phyloP scores from a whole-genome alignment of 2,329 filamentous ascomycete genomes.

The Aspergillus candidus region DNA sequence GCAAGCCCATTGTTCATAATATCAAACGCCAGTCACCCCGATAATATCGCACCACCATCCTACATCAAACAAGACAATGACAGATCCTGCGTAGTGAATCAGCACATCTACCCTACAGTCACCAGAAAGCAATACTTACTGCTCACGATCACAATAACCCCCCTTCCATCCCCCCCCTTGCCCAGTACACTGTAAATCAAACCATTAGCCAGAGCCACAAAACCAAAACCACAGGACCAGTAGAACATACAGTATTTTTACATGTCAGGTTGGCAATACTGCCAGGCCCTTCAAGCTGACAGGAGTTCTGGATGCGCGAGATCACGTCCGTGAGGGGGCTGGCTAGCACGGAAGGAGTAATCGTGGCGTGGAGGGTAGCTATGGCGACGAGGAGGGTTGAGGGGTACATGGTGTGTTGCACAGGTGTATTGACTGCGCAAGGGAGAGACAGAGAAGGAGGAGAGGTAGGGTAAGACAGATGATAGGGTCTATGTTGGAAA shows the following conservation, averaged over 20 bases:
- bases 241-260: slow-evolving; percentile 7
- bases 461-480: too few relatives aligned
- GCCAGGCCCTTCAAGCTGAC: slow-evolving; percentile 7
- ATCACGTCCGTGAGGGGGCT: slow-evolving; percentile 4
- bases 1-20: too few relatives aligned
- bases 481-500: too few relatives aligned
- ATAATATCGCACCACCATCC: too few relatives aligned
- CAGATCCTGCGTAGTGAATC: too few relatives aligned
- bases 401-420: not conserved
- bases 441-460: too few relatives aligned
- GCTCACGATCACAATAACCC: slow-evolving; percentile 11
- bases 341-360: not conserved
- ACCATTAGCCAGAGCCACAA: not conserved
- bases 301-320: slow-evolving; percentile 5
- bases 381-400: not conserved
- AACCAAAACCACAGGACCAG: too few relatives aligned
- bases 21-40: too few relatives aligned
- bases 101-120: too few relatives aligned
- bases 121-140: slow-evolving; percentile 3
- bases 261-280: slow-evolving; percentile 10
- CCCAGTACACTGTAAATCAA: slow-evolving; percentile 5
- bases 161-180: slow-evolving; percentile 13
- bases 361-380: not conserved
- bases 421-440: not conserved
- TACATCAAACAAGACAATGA: too few relatives aligned